These are phyloP conservation scores for Ceratobasidium sp. DNA, from an alignment of 1,284 basidiomycete genomes.

Conservation along the genomic window DNA sequence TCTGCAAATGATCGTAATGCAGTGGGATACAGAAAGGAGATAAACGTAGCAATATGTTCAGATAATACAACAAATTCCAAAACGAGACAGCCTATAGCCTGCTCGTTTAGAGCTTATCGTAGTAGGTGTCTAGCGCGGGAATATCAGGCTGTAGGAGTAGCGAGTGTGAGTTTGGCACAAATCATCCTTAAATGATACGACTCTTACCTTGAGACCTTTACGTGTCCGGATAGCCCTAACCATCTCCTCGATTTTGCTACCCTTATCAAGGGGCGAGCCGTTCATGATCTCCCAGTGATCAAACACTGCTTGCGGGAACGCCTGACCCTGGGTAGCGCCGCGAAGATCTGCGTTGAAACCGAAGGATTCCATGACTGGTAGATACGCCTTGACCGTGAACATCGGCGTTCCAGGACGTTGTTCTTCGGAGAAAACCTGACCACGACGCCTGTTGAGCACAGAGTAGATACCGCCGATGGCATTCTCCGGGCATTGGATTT, in stretches of 20 bases:
- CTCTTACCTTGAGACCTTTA: conserved; percentile 89
- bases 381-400: conserved; percentile 99
- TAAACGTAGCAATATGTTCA: conserved; percentile 22
- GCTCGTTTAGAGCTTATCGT: conserved; percentile 77
- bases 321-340: conserved; percentile 93
- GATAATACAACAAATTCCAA: conserved; percentile 24
- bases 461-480: conserved; percentile 99
- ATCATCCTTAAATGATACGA: conserved; percentile 22
- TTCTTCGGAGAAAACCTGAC: conserved; percentile 98
- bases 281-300: conserved; percentile 90
- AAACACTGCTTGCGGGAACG: conserved; percentile 97
- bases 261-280: conserved; percentile 86
- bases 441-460: conserved; percentile 96
- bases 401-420: conserved; percentile 98
- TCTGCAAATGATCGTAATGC: conserved; percentile 38
- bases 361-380: conserved; percentile 97
- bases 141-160: conserved; percentile 75
- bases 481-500: conserved; percentile 98
- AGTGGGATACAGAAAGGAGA: conserved; percentile 21
- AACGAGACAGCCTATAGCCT: background rate
- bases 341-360: conserved; percentile 99
- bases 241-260: conserved; percentile 90
- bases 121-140: conserved; percentile 87
- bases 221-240: conserved; percentile 86
- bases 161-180: conserved; percentile 44